phyloP scores from a whole-genome alignment of 257 asterid species.

The Penstemon barbatus region DNA sequence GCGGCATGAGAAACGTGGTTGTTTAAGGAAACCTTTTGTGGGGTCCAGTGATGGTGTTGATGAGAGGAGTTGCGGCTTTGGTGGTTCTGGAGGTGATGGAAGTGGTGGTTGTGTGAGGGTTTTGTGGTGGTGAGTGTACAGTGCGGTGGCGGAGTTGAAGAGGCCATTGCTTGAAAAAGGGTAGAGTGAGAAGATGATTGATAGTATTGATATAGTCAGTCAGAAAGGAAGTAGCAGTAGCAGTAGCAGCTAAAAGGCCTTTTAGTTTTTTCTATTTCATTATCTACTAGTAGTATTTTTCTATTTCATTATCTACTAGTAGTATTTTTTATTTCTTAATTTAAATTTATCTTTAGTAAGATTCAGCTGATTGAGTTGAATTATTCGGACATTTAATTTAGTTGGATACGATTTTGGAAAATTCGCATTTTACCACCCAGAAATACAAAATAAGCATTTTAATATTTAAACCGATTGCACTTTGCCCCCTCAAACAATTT shows the following conservation, averaged over 20 bases:
- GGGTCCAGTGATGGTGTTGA: slow-evolving; percentile 42
- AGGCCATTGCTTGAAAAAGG: slow-evolving; percentile 54
- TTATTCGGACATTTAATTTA: no score
- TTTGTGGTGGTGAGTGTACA: slow-evolving; percentile 75
- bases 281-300: neutral
- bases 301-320: slow-evolving; percentile 19
- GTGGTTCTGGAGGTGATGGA: slow-evolving; percentile 39
- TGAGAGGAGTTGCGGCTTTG: slow-evolving; percentile 34
- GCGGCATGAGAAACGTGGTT: slow-evolving; percentile 38
- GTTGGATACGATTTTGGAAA: no score
- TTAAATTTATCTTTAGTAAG: no score
- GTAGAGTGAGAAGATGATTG: neutral
- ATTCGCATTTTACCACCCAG: no score
- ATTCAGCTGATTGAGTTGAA: no score
- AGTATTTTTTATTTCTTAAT: neutral
- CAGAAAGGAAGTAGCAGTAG: neutral
- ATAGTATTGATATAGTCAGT: slow-evolving; percentile 23
- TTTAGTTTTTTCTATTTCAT: slow-evolving; percentile 7
- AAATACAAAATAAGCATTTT: no score
- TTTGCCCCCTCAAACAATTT: no score
- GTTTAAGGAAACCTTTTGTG: slow-evolving; percentile 57
- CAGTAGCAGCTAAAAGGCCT: neutral
- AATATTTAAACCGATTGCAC: no score
- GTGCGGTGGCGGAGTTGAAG: slow-evolving; percentile 89
- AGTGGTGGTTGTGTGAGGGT: slow-evolving; percentile 67